Conservation (phyloP, 208 protist genomes). For the Vickermania ingenoplastis region DNA sequence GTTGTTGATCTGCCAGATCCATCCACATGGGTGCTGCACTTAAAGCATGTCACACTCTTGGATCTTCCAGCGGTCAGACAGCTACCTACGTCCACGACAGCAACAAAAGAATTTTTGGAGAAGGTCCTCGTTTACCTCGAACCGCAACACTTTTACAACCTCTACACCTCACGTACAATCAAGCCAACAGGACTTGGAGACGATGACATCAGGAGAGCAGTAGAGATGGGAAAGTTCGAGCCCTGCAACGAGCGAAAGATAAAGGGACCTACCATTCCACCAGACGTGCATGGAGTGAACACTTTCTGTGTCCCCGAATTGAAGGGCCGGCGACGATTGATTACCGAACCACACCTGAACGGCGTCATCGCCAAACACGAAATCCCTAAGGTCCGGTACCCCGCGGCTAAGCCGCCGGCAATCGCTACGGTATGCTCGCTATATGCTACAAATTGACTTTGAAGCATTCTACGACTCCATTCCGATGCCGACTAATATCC, state of each 20-base stretch:
- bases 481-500: background rate
- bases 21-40: too few relatives aligned
- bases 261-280: background rate
- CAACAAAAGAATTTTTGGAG: too few relatives aligned
- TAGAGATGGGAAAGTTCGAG: constrained; percentile 3
- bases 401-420: background rate
- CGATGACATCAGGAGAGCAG: background rate
- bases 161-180: background rate
- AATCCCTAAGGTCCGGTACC: background rate
- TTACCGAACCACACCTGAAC: constrained; percentile 2
- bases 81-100: too few relatives aligned
- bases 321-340: constrained; percentile 1
- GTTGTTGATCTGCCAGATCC: too few relatives aligned
- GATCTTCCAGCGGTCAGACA: too few relatives aligned
- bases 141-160: background rate
- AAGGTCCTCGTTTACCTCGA: background rate
- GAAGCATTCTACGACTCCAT: constrained; percentile 5
- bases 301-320: background rate
- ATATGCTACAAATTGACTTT: constrained; percentile 4
- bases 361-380: background rate
- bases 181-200: background rate
- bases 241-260: background rate
- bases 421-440: background rate
- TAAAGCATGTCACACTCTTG: too few relatives aligned
- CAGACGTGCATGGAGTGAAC: too few relatives aligned